Evolutionary conservation across 257 asterid genomes (phyloP).

Genomic region (Capsicum chinense): DNA sequence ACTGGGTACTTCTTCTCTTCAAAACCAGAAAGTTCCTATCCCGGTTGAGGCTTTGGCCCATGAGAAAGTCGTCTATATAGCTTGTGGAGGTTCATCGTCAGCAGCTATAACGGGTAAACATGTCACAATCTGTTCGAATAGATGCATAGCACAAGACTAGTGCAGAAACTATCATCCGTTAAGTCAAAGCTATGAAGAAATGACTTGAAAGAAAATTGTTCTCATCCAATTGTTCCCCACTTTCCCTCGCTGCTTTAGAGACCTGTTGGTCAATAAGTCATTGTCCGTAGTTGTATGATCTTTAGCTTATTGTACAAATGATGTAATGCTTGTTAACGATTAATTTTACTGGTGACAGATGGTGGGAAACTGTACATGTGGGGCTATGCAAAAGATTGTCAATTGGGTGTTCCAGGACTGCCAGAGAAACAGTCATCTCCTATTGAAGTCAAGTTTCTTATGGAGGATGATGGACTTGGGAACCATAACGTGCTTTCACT

Average conservation of each 20-base stretch:
- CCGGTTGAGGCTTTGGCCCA: slow-evolving; percentile 74
- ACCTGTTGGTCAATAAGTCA: background rate
- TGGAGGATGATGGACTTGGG: slow-evolving; percentile 72
- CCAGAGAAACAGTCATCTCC: slow-evolving; percentile 74
- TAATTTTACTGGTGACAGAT: slow-evolving; percentile 48
- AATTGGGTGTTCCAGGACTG: slow-evolving; percentile 88
- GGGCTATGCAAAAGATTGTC: slow-evolving; percentile 84
- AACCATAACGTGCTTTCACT: slow-evolving; percentile 61
- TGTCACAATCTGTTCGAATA: slow-evolving; percentile 22
- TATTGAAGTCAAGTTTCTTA: slow-evolving; percentile 78
- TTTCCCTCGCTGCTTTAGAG: slow-evolving; percentile 8
- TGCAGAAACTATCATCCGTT: slow-evolving; percentile 4
- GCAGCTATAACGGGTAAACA: slow-evolving; percentile 90
- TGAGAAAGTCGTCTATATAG: slow-evolving; percentile 70
- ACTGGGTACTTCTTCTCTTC: slow-evolving; percentile 82
- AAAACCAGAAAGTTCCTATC: slow-evolving; percentile 68
- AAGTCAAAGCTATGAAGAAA: background rate
- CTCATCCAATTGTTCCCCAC: background rate
- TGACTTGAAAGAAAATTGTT: background rate
- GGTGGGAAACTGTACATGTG: slow-evolving; percentile 88
- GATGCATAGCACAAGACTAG: background rate
- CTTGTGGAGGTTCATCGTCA: slow-evolving; percentile 94
- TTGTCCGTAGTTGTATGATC: background rate
- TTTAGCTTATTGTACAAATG: slow-evolving; percentile 15
- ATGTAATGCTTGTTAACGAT: slow-evolving; percentile 16